phyloP scores from a whole-genome alignment of 2,329 filamentous ascomycete genomes.

The Alternaria metachromatica region DNA sequence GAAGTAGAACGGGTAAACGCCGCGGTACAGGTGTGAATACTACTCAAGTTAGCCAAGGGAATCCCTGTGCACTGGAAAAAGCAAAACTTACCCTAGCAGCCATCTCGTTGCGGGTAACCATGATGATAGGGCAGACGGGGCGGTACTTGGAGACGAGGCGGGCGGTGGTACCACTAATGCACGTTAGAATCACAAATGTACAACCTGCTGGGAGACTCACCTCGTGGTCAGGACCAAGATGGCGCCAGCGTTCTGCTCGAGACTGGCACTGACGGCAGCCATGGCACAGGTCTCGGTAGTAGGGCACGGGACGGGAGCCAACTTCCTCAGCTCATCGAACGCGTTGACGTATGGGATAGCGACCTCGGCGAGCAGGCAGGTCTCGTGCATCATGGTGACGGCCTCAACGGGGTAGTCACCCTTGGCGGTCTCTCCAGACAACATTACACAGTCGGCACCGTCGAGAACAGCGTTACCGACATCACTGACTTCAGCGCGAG shows the following conservation, averaged over 20 bases:
- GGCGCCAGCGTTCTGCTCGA: conserved; percentile 94
- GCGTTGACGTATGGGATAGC: conserved; percentile 96
- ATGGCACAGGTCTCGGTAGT: conserved; percentile 95
- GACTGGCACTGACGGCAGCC: conserved; percentile 91
- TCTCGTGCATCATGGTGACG: conserved; percentile 97
- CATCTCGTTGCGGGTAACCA: conserved; percentile 88
- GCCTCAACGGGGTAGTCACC: conserved; percentile 91
- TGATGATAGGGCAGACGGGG: conserved; percentile 98
- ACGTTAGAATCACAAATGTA: conserved; percentile 23
- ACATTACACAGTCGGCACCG: conserved; percentile 98
- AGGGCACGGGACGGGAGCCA: conserved; percentile 81
- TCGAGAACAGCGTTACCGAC: conserved; percentile 98
- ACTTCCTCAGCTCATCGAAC: conserved; percentile 90
- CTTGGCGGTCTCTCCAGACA: conserved; percentile 99
- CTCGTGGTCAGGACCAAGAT: conserved; percentile 96
- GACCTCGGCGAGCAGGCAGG: conserved; percentile 94
- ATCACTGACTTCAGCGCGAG: conserved; percentile 97
- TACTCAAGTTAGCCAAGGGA: conserved; percentile 34
- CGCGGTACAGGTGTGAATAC: conserved; percentile 95
- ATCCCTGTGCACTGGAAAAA: not conserved
- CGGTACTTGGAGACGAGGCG: conserved; percentile 98
- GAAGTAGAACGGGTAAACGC: conserved; percentile 97
- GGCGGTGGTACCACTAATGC: conserved; percentile 79
- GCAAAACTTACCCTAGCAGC: conserved; percentile 70
- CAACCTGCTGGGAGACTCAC: conserved; percentile 50